Conservation (phyloP, 768 basidiomycete species). For the Phylloporus sp. region DNA sequence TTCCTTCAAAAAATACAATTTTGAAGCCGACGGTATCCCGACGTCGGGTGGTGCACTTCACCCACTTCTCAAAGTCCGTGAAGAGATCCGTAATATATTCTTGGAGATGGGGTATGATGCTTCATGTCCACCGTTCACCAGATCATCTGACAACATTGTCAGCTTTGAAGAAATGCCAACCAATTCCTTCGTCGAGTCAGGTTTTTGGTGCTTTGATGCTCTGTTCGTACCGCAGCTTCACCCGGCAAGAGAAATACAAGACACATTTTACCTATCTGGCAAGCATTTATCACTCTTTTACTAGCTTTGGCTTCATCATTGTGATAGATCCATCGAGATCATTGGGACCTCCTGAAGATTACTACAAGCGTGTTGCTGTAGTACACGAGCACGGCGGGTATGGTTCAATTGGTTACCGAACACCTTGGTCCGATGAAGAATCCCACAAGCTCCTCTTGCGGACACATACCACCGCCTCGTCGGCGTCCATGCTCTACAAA, state of each 20-base stretch:
- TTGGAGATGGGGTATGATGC: constrained; percentile 92
- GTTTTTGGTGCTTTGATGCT: constrained; percentile 99
- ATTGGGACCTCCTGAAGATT: constrained; percentile 70
- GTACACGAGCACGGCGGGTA: constrained; percentile 86
- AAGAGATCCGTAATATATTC: constrained; percentile 97
- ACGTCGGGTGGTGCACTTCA: constrained; percentile 91
- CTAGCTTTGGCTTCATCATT: constrained; percentile 1
- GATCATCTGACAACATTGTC: constrained; percentile 4
- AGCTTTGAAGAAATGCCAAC: constrained; percentile 99
- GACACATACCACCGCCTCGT: constrained; percentile 96
- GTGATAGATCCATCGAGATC: constrained; percentile 74
- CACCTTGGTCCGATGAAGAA: constrained; percentile 92
- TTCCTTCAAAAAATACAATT: constrained; percentile 97
- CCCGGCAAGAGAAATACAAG: constrained; percentile 95
- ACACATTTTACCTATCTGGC: constrained; percentile 98
- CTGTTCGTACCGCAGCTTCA: constrained; percentile 99
- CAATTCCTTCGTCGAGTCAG: constrained; percentile 90
- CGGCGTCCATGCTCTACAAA: constrained; percentile 90
- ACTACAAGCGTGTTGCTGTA: constrained; percentile 79
- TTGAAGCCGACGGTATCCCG: constrained; percentile 91
- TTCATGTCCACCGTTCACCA: neutral
- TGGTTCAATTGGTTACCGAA: constrained; percentile 94
- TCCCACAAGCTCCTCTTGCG: constrained; percentile 88
- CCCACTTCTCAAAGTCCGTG: constrained; percentile 94
- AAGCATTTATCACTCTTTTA: constrained; percentile 8